Conservation (phyloP, 805 yeast genomes). For the Starmerella bacillaris region DNA sequence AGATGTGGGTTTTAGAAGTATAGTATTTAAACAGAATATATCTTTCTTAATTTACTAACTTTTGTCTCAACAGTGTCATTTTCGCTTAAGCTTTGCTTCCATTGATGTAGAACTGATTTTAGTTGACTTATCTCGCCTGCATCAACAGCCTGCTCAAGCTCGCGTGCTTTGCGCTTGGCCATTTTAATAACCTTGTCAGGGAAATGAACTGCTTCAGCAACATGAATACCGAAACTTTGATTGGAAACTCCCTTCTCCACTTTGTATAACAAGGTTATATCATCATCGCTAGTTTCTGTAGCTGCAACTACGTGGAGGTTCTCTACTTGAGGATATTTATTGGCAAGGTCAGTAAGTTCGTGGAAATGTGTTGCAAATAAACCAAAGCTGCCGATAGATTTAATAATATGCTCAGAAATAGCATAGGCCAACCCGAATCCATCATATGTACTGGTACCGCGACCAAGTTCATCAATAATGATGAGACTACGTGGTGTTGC, state of each 20-base stretch:
- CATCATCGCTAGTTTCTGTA: constrained; percentile 27
- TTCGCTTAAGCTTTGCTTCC: constrained; percentile 19
- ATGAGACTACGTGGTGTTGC: constrained; percentile 66
- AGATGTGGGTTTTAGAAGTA: not conserved
- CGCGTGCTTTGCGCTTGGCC: constrained; percentile 90
- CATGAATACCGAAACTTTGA: constrained; percentile 94
- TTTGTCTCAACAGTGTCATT: constrained; percentile 8
- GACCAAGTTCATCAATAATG: constrained; percentile 85
- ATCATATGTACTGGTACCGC: constrained; percentile 87
- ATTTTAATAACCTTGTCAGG: constrained; percentile 76
- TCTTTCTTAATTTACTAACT: constrained; percentile 7
- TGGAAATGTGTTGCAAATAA: constrained; percentile 96
- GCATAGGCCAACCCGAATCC: constrained; percentile 98
- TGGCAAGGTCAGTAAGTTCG: constrained; percentile 69
- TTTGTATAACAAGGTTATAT: constrained; percentile 73
- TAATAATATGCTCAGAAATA: constrained; percentile 68
- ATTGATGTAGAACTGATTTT: constrained; percentile 28
- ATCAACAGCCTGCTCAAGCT: constrained; percentile 46
- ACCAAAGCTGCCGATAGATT: constrained; percentile 54
- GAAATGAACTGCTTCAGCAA: constrained; percentile 87
- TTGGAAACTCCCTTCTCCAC: constrained; percentile 95
- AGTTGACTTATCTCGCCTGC: constrained; percentile 34
- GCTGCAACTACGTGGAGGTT: constrained; percentile 91
- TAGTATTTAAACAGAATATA: too few species aligned
- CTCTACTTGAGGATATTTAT: constrained; percentile 39